Evolutionary conservation across 208 protist species (phyloP), one percentile per base, ranked within the genome.

Genomic region (Herpetomonas samuelpessoai): DNA sequence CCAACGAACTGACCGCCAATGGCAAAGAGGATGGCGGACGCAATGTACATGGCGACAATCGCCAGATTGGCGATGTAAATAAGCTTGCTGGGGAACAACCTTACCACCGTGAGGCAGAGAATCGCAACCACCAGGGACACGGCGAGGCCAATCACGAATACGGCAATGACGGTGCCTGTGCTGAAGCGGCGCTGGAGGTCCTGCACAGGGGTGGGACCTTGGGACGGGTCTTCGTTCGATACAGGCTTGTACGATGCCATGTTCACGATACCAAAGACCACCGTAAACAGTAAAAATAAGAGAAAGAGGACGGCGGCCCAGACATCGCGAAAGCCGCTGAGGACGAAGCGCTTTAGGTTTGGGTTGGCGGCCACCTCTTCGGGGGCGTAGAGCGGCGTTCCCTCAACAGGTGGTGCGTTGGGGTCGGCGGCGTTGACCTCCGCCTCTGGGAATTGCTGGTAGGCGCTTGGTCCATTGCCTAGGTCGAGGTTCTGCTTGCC

Each of bases 271-370:
- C 80, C 80, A 73, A 70, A 91, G 14, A 76, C 60, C 27, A 91
- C 48, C 18, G 71, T 71, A 30, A 83, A 75, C 49, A 87, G 19
- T 2, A 88, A 50, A 26, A 81, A 41, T 7, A 69, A n/a, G 41
- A 72, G 30, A 39, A 92, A 96, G 24, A 85, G 28, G 0, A 84
- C 51, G 31, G 73, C 79, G 4, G 86, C 86, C 83, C 85, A 91
- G 18, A 93, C 38, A 64, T 96, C 89, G n/a, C 81, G 65, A 57
- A 49, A 91, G 47, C 85, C 85, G 21, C 57, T 47, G 49, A 79
- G 73, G 14, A 75, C 74, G 53, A 95, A 95, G 28, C 83, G 83
- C 0, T 47, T 68, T 25, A 94, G 74, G 53, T 77, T 67, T 9
- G 83, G 71, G 25, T 77, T 68, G 6, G 57, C 57, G 19, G 39